Evolutionary conservation across 148 eudicot species (phyloP), one percentile per base, ranked within the genome.

Genomic region (Agrostemma githago): DNA sequence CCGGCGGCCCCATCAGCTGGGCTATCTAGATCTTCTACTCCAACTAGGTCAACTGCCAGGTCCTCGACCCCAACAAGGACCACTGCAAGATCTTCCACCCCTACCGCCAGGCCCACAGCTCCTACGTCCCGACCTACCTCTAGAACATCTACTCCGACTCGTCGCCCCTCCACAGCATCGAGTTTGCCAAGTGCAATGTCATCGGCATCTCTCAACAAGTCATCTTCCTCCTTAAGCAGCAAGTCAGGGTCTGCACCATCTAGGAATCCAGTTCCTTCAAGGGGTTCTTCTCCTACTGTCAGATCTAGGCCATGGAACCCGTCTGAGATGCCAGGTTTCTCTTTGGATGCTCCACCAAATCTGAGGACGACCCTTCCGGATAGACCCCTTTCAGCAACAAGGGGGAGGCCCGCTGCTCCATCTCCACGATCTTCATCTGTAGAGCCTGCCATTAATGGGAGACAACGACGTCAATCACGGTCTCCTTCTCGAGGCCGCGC

Each of bases 301-400:
- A 89, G 87, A 84, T 84, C 94, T 70, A 84, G 89, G 80, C 90
- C 93, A 41, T 95, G 99, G 99, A 95, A 92, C 71, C 98, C 98
- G 26, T 84, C 92, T 42, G 99, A 95, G 82, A 95, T 90, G 94
- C 99, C 99, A 43, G 97, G 96, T 14, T 95, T 88, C 80, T 87
- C 99, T 72, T 89, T 85, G 34, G 97, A 95, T 54, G 92, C 92
- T 26, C 97, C 97, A 16, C 99, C 97, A 21, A 95, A 95, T 80
- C 80, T 95, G 67, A 86, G 99, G 79, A 95, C 99, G 15, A 83
- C 97, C 40, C 89, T 95, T 54, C 81, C 94, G 61, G 94, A 90
- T 59, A 84, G 99, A 76, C 96, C 97, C 41, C 86, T 83, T 77
- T 95, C 99, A 62, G 99, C 88, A 72, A 81, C 89, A 40, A 84